Evolutionary conservation across 225 moss, liverwort and hornwort genomes (phyloP).

Genomic region (Sphagnum tenellum): DNA sequence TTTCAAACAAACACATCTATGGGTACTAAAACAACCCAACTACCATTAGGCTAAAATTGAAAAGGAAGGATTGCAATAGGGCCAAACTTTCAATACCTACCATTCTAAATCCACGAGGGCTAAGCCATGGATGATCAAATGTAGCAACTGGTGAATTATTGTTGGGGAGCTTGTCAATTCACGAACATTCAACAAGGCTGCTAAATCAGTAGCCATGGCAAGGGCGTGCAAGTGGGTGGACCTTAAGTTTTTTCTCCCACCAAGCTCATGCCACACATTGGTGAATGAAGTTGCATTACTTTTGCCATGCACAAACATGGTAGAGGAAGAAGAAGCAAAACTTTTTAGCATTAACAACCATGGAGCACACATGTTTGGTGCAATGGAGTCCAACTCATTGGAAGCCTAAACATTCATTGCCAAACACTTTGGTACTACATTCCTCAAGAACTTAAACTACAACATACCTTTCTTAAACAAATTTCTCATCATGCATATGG

Average conservation of each 20-base stretch:
- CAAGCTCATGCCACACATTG: conserved; percentile 7
- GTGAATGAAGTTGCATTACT: background rate
- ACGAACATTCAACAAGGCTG: background rate
- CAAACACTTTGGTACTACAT: background rate
- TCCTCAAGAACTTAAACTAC: background rate
- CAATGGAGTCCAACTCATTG: background rate
- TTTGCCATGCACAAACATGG: background rate
- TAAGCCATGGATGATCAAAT: background rate
- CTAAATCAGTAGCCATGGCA: conserved; percentile 5
- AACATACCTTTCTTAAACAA: too few relatives aligned
- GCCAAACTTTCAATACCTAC: background rate
- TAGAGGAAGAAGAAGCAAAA: conserved; percentile 1
- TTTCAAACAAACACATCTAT: too few relatives aligned
- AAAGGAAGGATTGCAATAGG: too few relatives aligned
- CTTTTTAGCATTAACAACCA: conserved; percentile 2
- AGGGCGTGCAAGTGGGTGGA: conserved; percentile 2
- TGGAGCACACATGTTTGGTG: background rate
- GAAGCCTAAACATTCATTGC: background rate
- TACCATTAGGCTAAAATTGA: too few relatives aligned
- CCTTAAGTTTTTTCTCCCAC: background rate
- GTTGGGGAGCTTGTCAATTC: background rate
- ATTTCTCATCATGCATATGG: background rate
- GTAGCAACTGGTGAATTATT: background rate
- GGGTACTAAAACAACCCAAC: too few relatives aligned
- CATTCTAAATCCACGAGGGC: background rate